Conservation (phyloP, 2,329 filamentous ascomycete species). For the Diplodia seriata region DNA sequence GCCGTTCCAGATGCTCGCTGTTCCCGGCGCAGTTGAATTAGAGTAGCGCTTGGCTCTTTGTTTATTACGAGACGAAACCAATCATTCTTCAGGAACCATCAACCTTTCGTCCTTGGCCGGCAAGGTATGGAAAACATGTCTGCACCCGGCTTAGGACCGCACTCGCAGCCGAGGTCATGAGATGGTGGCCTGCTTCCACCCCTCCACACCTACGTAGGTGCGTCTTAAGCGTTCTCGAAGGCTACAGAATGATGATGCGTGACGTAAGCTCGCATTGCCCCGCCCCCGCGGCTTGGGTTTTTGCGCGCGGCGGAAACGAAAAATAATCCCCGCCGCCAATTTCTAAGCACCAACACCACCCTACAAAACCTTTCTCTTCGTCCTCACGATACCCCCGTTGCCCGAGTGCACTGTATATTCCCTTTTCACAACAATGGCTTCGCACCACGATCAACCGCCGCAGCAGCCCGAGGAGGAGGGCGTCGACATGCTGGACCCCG, state of each 20-base stretch:
- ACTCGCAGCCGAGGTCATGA: too few species aligned
- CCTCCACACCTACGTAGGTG: too few species aligned
- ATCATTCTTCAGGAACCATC: not conserved
- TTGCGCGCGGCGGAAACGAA: conserved; percentile 20
- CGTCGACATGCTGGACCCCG: conserved; percentile 75
- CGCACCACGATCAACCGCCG: conserved; percentile 34
- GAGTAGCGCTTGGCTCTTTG: not conserved
- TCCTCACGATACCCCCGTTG: conserved; percentile 1
- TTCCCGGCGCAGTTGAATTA: not conserved
- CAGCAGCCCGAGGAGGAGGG: conserved; percentile 52
- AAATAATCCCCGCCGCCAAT: conserved; percentile 30
- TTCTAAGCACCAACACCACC: conserved; percentile 30
- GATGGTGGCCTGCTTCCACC: too few species aligned
- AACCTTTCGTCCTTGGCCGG: not conserved
- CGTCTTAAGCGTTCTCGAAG: too few species aligned
- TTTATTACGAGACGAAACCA: not conserved
- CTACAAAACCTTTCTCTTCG: not conserved
- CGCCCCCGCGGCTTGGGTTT: conserved; percentile 24
- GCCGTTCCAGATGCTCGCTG: not conserved
- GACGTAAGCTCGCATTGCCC: conserved; percentile 29
- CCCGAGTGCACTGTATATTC: not conserved
- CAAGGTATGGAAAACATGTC: too few species aligned
- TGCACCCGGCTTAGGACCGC: too few species aligned
- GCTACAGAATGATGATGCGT: not conserved
- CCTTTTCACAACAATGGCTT: conserved; percentile 33